Evolutionary conservation across 768 basidiomycete species (phyloP), one percentile per base, ranked within the genome.

Genomic region (Trametes cingulata): DNA sequence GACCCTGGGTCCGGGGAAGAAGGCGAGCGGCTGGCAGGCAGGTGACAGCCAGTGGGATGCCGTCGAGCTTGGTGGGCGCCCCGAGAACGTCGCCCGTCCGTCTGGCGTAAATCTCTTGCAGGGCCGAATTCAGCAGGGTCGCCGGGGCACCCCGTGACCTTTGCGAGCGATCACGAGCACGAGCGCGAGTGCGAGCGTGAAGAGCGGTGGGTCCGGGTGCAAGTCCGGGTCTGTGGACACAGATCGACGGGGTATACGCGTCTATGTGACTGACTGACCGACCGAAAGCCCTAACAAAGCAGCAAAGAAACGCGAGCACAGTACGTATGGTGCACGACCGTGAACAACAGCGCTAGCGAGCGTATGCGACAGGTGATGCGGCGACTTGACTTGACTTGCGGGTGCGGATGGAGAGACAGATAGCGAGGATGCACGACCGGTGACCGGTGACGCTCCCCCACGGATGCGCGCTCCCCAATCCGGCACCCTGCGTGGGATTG

Each of bases 261-360:
- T 55, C 45, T 49, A 41, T 41, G 61, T 29, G 56, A 48, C 52
- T 5, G 29, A 33, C 10, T n/a, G n/a, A n/a, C n/a, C n/a, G n/a
- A n/a, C n/a, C n/a, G n/a, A 57, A 35, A 63, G 39, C 40, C 36
- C 42, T 63, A 33, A 58, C 61, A 63, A 35, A 57, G 61, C 60
- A 51, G 29, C 10, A 27, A n/a, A n/a, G n/a, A 36, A n/a, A 42
- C 41, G 41, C 54, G 29, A 56, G 49, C n/a, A n/a, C 49, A 25
- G 36, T 61, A 61, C 60, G 53, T 61, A 61, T 51, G 49, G 27
- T 51, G 50, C 36, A 35, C 24, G 15, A 55, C 15, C 12, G 10
- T 37, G 54, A 41, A 24, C 52, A 45, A 19, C 41, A 41, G 14
- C 35, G 42, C 43, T 36, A 55, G 36, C 33, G 25, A 27, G 37